A percentile compares a stretch with the other conserved stretches of the same genome.
phyloP scores from a whole-genome alignment of 2,329 filamentous ascomycete species.

The Cadophora malorum region DNA sequence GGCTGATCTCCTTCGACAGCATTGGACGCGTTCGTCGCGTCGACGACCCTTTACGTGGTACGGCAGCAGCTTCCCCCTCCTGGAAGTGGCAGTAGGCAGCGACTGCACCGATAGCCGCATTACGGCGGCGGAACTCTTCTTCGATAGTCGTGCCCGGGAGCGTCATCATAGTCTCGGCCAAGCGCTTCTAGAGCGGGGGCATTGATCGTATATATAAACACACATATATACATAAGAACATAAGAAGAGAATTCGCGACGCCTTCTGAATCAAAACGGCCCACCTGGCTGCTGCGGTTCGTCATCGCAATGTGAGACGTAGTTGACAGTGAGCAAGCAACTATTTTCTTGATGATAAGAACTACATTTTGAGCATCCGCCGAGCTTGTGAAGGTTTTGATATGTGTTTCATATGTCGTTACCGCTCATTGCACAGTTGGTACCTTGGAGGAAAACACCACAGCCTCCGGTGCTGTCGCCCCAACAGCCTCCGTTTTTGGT shows the following conservation, averaged over 20 bases:
- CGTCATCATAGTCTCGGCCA: conserved; percentile 40
- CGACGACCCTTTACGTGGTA: conserved; percentile 29
- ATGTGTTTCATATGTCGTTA: conserved; percentile 8
- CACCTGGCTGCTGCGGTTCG: background rate
- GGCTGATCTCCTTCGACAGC: conserved; percentile 31
- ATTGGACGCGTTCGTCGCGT: conserved; percentile 26
- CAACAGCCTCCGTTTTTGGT: background rate
- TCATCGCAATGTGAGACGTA: conserved; percentile 3
- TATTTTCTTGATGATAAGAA: conserved; percentile 9
- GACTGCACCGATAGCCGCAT: conserved; percentile 42
- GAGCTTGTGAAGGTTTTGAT: conserved; percentile 6
- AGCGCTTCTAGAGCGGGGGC: conserved; percentile 38
- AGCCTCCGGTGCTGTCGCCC: background rate
- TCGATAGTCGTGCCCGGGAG: conserved; percentile 36
- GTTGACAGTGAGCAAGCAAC: conserved; percentile 1
- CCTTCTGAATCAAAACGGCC: background rate
- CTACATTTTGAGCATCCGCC: conserved; percentile 8
- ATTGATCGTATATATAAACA: no score
- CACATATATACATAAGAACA: no score
- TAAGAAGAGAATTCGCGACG: no score
- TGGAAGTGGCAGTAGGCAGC: conserved; percentile 38
- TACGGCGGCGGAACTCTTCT: conserved; percentile 35
- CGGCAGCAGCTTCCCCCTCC: conserved; percentile 28
- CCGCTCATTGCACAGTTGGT: conserved; percentile 7
- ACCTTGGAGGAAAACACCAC: conserved; percentile 12